These are phyloP conservation scores for Acer yangbiense DNA, from an alignment of 345 rosid species.

Conservation along the genomic window DNA sequence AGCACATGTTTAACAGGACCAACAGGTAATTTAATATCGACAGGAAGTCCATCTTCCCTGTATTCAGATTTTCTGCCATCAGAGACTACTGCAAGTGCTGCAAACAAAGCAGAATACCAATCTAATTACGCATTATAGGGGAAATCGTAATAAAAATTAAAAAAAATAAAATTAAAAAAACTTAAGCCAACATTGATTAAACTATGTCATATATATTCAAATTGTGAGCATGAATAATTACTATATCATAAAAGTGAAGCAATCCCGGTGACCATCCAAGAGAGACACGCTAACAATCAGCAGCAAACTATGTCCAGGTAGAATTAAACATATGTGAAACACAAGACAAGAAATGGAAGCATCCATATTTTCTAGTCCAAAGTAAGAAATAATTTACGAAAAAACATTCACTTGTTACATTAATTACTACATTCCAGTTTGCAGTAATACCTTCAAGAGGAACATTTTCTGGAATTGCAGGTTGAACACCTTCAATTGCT, in stretches of 20 bases:
- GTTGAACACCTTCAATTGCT: slow-evolving; percentile 92
- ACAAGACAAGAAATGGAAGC: not conserved
- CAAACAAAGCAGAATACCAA: slow-evolving; percentile 11
- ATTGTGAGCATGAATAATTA: not conserved
- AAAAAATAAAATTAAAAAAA: not conserved
- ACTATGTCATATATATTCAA: not conserved
- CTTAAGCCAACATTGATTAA: not conserved
- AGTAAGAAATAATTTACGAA: not conserved
- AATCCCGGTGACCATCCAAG: not conserved
- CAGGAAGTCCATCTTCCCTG: slow-evolving; percentile 66
- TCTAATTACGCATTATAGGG: not conserved
- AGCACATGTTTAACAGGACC: slow-evolving; percentile 45
- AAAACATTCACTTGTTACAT: not conserved
- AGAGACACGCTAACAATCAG: not conserved
- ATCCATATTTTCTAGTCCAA: not conserved
- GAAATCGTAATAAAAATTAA: not conserved
- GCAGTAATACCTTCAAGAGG: slow-evolving; percentile 54
- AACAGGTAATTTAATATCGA: slow-evolving; percentile 53
- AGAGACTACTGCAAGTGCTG: slow-evolving; percentile 39
- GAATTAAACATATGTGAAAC: not conserved
- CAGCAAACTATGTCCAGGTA: not conserved
- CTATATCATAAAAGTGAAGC: not conserved
- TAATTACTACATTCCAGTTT: not conserved
- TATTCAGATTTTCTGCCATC: slow-evolving; percentile 65
- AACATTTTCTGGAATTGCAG: slow-evolving; percentile 72